These are phyloP conservation scores for Naegleria fowleri DNA, from an alignment of 208 protist species.

Conservation along the genomic window DNA sequence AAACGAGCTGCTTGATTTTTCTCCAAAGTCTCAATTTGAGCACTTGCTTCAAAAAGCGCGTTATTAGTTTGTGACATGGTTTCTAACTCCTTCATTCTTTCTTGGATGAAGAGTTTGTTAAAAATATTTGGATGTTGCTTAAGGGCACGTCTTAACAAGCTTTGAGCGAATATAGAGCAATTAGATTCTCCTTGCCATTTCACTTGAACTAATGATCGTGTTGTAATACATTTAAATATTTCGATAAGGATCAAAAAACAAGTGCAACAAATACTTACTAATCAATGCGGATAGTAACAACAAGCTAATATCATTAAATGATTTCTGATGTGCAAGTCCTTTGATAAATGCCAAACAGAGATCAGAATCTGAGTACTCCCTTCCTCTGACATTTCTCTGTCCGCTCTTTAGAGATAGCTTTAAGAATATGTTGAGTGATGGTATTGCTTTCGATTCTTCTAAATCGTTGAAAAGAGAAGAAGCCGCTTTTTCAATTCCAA, in stretches of 20 bases:
- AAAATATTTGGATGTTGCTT: background rate
- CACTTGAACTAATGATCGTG: background rate
- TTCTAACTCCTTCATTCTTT: background rate
- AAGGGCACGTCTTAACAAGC: background rate
- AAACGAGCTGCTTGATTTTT: background rate
- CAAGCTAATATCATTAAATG: background rate
- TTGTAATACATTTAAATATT: too few species aligned
- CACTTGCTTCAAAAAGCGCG: background rate
- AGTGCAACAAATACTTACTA: too few species aligned
- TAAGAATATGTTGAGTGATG: background rate
- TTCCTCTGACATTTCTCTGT: too few species aligned
- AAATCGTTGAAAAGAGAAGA: background rate
- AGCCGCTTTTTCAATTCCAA: background rate
- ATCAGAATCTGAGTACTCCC: background rate
- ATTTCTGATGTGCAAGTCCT: background rate
- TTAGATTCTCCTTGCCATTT: background rate
- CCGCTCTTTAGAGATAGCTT: background rate
- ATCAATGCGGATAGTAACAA: background rate
- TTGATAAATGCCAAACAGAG: background rate
- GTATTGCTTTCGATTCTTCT: background rate
- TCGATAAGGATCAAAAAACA: too few species aligned
- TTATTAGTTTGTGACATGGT: background rate
- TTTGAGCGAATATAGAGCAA: background rate
- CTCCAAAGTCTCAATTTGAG: background rate
- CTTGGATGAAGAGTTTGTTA: background rate